Conservation (phyloP, 805 yeast genomes). For the Sugiyamaella lignohabitans region DNA sequence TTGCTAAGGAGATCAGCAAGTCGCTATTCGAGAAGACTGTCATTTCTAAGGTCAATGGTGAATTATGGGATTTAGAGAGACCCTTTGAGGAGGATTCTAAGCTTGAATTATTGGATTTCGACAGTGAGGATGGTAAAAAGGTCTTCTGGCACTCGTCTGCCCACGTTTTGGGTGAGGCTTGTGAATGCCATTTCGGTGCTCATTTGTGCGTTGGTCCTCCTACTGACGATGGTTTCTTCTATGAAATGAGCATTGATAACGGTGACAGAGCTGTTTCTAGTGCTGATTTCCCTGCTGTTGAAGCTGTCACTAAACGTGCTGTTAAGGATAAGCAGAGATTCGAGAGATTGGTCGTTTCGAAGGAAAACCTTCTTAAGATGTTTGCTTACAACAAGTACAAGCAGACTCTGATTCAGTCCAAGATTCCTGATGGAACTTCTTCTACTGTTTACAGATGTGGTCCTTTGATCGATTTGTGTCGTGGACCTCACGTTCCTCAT, state of each 20-base stretch:
- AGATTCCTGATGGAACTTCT: constrained; percentile 92
- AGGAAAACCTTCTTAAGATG: constrained; percentile 88
- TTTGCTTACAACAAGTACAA: constrained; percentile 94
- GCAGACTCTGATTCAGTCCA: constrained; percentile 75
- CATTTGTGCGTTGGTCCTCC: constrained; percentile 95
- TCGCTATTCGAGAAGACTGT: constrained; percentile 85
- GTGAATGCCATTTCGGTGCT: constrained; percentile 94
- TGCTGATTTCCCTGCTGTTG: constrained; percentile 76
- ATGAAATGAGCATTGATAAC: constrained; percentile 82
- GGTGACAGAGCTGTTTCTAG: constrained; percentile 73
- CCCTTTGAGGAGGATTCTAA: constrained; percentile 70
- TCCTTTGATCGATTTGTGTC: constrained; percentile 90
- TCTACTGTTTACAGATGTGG: constrained; percentile 98
- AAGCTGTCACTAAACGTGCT: constrained; percentile 79
- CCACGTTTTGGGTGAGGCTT: constrained; percentile 95
- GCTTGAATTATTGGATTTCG: constrained; percentile 84
- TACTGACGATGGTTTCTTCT: constrained; percentile 94
- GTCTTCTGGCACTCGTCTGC: constrained; percentile 99
- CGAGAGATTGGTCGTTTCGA: constrained; percentile 86
- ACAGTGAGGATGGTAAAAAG: constrained; percentile 85
- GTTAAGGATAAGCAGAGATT: constrained; percentile 94
- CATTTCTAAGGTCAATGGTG: constrained; percentile 84
- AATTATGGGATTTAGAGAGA: constrained; percentile 91
- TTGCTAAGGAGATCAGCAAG: constrained; percentile 78
- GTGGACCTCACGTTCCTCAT: constrained; percentile 97